Conservation (phyloP, 2,329 filamentous ascomycete species). For the Scedosporium apiospermum region DNA sequence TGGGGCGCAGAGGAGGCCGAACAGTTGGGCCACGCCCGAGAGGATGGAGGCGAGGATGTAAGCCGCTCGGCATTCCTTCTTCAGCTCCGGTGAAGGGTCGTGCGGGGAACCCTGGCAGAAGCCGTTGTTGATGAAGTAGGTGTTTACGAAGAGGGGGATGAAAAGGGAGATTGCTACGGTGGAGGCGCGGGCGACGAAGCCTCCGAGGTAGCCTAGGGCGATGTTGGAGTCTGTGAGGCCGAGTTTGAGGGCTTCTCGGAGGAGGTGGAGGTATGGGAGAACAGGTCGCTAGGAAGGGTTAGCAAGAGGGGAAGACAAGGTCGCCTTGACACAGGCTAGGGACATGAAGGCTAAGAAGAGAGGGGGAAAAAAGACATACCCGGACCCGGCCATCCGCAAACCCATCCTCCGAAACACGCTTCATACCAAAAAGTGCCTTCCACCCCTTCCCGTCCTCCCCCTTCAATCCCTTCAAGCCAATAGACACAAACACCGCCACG, state of each 20-base stretch:
- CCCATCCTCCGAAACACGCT: slow-evolving; percentile 14
- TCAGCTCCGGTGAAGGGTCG: slow-evolving; percentile 63
- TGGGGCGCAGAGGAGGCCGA: slow-evolving; percentile 77
- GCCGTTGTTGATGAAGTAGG: slow-evolving; percentile 74
- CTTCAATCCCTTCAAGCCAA: slow-evolving; percentile 59
- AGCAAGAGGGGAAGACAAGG: background rate
- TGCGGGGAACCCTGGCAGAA: slow-evolving; percentile 62
- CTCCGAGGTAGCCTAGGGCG: slow-evolving; percentile 79
- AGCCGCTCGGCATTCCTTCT: slow-evolving; percentile 73
- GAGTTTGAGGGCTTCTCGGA: slow-evolving; percentile 55
- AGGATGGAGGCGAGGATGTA: slow-evolving; percentile 83
- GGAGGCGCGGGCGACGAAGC: slow-evolving; percentile 88
- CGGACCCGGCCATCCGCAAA: slow-evolving; percentile 12
- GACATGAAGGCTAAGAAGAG: background rate
- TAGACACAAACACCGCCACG: slow-evolving; percentile 65
- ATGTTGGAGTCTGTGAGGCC: slow-evolving; percentile 72
- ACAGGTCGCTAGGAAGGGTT: slow-evolving; percentile 17
- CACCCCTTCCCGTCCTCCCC: slow-evolving; percentile 75
- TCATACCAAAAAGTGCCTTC: slow-evolving; percentile 42
- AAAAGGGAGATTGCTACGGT: slow-evolving; percentile 94
- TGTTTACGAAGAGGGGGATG: slow-evolving; percentile 85
- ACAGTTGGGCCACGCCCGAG: slow-evolving; percentile 79
- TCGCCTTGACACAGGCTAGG: background rate
- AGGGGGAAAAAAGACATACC: slow-evolving; percentile 13
- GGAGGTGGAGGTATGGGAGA: slow-evolving; percentile 49